Evolutionary conservation across 225 moss, liverwort and hornwort genomes (phyloP).

Genomic region (Asterella californica): DNA sequence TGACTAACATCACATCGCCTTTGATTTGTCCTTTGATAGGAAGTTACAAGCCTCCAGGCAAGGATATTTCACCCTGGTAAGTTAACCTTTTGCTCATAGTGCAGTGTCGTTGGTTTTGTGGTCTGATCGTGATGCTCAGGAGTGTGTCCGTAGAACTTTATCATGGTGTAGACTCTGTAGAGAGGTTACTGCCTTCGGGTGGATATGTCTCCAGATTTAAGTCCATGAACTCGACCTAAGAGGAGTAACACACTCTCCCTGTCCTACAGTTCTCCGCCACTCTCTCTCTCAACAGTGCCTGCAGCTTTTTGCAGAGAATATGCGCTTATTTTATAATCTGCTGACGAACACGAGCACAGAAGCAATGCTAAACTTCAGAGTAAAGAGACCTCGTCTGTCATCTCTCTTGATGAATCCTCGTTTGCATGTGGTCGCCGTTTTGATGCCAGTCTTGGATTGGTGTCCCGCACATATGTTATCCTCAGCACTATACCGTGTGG

Average conservation of each 20-base stretch:
- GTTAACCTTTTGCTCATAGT: constrained; percentile 17
- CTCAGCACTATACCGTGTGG: too few relatives aligned
- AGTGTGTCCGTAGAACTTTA: neutral
- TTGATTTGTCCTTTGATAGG: constrained; percentile 47
- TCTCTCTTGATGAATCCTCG: neutral
- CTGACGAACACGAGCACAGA: neutral
- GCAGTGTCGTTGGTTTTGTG: neutral
- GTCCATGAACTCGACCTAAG: neutral
- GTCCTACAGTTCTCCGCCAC: neutral
- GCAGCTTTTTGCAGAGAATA: neutral
- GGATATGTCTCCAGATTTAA: neutral
- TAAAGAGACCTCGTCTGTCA: neutral
- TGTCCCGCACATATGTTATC: too few relatives aligned
- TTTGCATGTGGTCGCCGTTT: too few relatives aligned
- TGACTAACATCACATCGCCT: neutral
- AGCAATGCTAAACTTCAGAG: neutral
- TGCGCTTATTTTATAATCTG: neutral
- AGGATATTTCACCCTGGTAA: constrained; percentile 96
- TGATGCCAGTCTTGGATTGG: too few relatives aligned
- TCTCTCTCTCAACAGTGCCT: neutral
- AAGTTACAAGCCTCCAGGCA: constrained; percentile 95
- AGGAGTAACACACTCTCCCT: neutral
- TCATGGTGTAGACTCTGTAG: neutral
- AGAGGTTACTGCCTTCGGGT: neutral
- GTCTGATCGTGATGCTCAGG: neutral